These are phyloP conservation scores for Aaosphaeria pasadenensis DNA, from an alignment of 2,329 filamentous ascomycete species.

Conservation along the genomic window DNA sequence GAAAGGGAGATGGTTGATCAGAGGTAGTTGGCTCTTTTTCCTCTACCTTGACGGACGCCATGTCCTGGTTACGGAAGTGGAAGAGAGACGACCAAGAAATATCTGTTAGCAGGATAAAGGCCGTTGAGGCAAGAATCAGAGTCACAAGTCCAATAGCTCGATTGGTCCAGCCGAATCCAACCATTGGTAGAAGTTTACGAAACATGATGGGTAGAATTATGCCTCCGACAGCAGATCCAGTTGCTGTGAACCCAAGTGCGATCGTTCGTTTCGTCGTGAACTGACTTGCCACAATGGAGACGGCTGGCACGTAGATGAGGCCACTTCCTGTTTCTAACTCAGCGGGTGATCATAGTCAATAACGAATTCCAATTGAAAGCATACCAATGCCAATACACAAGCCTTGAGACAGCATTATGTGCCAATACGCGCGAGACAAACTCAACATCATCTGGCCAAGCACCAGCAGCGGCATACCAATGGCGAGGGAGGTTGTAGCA, in stretches of 20 bases:
- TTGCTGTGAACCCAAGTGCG: not conserved
- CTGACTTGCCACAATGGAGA: not conserved
- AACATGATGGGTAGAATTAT: not conserved
- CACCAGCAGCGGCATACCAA: not conserved
- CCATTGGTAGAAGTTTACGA: not conserved
- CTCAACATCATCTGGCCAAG: not conserved
- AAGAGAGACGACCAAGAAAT: not conserved
- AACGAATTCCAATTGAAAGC: not conserved
- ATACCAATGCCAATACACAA: not conserved
- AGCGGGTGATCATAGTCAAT: not conserved
- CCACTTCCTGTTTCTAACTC: not conserved
- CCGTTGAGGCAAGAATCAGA: not conserved
- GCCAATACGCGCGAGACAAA: not conserved
- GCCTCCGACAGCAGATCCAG: not conserved
- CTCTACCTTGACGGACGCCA: not conserved
- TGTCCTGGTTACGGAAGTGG: not conserved
- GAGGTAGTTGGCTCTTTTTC: not conserved
- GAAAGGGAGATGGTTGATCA: not conserved
- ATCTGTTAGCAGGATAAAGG: not conserved
- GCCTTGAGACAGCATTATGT: not conserved
- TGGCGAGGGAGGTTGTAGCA: not conserved
- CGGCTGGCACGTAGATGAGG: not conserved
- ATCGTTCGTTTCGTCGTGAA: not conserved
- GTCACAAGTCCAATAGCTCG: not conserved
- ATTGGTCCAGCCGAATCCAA: not conserved